phyloP scores from a whole-genome alignment of 805 yeast species.

The Zygosaccharomyces lentus region DNA sequence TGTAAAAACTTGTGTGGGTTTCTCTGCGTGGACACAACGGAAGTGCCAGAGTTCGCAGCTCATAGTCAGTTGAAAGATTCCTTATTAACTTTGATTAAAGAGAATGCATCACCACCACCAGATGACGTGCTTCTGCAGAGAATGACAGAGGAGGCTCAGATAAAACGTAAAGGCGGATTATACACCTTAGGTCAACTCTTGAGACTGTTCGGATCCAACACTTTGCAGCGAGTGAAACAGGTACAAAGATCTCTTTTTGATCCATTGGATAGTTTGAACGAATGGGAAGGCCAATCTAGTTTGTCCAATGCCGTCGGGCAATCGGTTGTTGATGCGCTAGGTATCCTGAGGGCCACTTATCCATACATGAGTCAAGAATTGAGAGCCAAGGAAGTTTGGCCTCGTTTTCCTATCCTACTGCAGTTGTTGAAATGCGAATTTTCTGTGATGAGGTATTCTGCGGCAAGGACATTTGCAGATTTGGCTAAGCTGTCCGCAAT shows the following conservation, averaged over 20 bases:
- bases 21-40: conserved; percentile 90
- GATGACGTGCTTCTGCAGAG: conserved; percentile 58
- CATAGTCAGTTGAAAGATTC: conserved; percentile 50
- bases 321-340: conserved; percentile 77
- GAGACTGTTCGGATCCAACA: conserved; percentile 44
- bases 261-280: conserved; percentile 47
- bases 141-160: conserved; percentile 66
- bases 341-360: conserved; percentile 69
- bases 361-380: conserved; percentile 53
- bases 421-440: conserved; percentile 58
- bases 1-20: conserved; percentile 88
- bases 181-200: conserved; percentile 61
- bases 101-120: conserved; percentile 62
- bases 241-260: conserved; percentile 60
- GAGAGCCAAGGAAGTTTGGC: conserved; percentile 44
- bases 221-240: conserved; percentile 64
- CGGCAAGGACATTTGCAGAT: conserved; percentile 84
- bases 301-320: conserved; percentile 49
- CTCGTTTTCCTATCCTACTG: conserved; percentile 49
- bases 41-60: conserved; percentile 85
- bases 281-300: conserved; percentile 17
- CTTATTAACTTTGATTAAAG: conserved; percentile 74
- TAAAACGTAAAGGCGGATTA: conserved; percentile 82
- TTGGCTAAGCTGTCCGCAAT: conserved; percentile 67
- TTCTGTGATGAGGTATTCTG: conserved; percentile 83